Evolutionary conservation across 257 asterid species (phyloP).

Genomic region (Solanum etuberosum): DNA sequence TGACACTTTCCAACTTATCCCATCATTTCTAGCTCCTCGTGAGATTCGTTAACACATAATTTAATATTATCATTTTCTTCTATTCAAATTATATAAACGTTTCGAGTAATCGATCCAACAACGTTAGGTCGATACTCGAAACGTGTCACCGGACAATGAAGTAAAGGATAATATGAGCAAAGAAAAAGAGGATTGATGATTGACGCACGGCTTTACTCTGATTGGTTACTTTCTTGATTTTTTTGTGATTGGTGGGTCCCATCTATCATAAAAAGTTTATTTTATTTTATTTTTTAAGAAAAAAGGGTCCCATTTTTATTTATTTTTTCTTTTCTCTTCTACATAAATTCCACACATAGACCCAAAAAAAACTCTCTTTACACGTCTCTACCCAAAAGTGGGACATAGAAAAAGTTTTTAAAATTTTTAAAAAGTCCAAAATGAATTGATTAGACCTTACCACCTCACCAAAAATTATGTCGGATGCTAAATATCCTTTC

Average conservation of each 20-base stretch:
- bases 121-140: neutral
- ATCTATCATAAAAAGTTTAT: neutral
- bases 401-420: conserved; percentile 9
- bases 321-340: neutral
- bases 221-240: conserved; percentile 60
- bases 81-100: neutral
- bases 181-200: conserved; percentile 34
- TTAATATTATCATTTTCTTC: neutral
- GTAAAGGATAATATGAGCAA: conserved; percentile 26
- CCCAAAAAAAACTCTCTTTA: conserved; percentile 22
- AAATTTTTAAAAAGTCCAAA: neutral
- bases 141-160: conserved; percentile 71
- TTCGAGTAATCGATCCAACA: neutral
- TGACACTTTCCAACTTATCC: neutral
- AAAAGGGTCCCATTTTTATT: neutral
- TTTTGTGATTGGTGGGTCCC: conserved; percentile 20
- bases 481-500: neutral
- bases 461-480: neutral
- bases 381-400: conserved; percentile 35
- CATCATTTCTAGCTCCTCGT: neutral
- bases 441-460: conserved; percentile 22
- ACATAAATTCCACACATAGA: conserved; percentile 1
- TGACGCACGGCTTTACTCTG: conserved; percentile 41
- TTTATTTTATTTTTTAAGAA: neutral
- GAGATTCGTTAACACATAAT: no score